Conservation (phyloP, 1,284 basidiomycete species). For the Ceratobasidium sp. region DNA sequence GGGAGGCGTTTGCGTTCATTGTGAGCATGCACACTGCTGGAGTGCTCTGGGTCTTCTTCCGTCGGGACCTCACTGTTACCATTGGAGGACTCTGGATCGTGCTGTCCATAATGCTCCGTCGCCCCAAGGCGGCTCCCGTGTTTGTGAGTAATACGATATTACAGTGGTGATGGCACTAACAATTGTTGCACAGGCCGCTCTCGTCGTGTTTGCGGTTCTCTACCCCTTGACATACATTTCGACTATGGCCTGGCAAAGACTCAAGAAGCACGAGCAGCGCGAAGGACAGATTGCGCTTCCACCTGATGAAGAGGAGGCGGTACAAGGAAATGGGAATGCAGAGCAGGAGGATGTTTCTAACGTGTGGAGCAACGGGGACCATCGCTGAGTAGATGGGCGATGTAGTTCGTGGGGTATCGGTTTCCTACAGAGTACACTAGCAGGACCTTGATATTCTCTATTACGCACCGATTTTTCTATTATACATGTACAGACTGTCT, state of each 20-base stretch:
- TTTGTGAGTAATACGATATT: slow-evolving; percentile 26
- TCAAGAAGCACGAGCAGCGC: slow-evolving; percentile 34
- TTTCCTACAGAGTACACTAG: too few relatives aligned
- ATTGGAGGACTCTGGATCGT: slow-evolving; percentile 40
- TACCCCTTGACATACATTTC: slow-evolving; percentile 41
- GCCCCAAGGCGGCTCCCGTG: slow-evolving; percentile 41
- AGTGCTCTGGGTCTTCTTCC: slow-evolving; percentile 39
- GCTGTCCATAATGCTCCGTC: slow-evolving; percentile 38
- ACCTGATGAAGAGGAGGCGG: slow-evolving; percentile 39
- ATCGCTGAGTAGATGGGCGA: background rate
- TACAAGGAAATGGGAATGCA: slow-evolving; percentile 1
- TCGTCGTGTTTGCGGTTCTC: slow-evolving; percentile 40
- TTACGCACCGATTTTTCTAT: too few relatives aligned
- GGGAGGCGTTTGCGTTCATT: slow-evolving; percentile 42
- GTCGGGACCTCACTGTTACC: slow-evolving; percentile 39
- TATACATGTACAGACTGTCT: background rate
- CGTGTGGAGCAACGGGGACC: slow-evolving; percentile 15
- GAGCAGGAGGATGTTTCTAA: background rate
- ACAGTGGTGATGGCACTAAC: background rate
- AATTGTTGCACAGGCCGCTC: slow-evolving; percentile 6
- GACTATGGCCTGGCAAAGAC: slow-evolving; percentile 39
- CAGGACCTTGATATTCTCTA: too few relatives aligned
- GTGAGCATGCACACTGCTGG: slow-evolving; percentile 40
- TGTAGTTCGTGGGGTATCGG: too few relatives aligned
- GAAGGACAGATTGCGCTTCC: slow-evolving; percentile 42